These are phyloP conservation scores for Aureobasidium sp. DNA, from an alignment of 2,329 filamentous ascomycete species.

Conservation along the genomic window DNA sequence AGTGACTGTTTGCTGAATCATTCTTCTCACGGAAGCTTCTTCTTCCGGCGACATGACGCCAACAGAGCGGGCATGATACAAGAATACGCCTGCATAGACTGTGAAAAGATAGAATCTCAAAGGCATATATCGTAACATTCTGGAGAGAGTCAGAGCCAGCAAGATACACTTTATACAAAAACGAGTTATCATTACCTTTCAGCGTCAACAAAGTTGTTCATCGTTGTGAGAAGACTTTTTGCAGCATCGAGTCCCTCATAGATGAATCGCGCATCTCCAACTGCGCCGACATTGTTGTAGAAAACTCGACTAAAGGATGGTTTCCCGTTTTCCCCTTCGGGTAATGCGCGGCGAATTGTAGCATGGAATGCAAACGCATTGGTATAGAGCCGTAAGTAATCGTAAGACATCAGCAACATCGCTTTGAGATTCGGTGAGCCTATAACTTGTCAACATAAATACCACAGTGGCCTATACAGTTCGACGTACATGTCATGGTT, in stretches of 20 bases:
- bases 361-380: constrained; percentile 71
- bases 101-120: constrained; percentile 42
- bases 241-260: constrained; percentile 44
- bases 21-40: constrained; percentile 37
- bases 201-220: constrained; percentile 43
- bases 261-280: constrained; percentile 42
- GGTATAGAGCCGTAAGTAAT: constrained; percentile 64
- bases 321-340: constrained; percentile 26
- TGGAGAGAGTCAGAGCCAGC: neutral
- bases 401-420: constrained; percentile 60
- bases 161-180: neutral
- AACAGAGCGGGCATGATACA: constrained; percentile 41
- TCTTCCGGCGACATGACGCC: constrained; percentile 41
- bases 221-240: constrained; percentile 42
- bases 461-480: neutral
- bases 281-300: constrained; percentile 42
- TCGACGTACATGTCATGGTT: constrained; percentile 49
- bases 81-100: constrained; percentile 41
- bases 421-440: constrained; percentile 58
- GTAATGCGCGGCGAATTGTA: constrained; percentile 44
- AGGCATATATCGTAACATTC: constrained; percentile 39
- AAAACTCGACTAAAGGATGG: constrained; percentile 37
- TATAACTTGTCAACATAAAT: constrained; percentile 20
- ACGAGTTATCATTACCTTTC: constrained; percentile 26
- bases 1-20: constrained; percentile 39